Evolutionary conservation across 177 flowering plant genomes (phyloP).

Genomic region (Vitis hybrid): DNA sequence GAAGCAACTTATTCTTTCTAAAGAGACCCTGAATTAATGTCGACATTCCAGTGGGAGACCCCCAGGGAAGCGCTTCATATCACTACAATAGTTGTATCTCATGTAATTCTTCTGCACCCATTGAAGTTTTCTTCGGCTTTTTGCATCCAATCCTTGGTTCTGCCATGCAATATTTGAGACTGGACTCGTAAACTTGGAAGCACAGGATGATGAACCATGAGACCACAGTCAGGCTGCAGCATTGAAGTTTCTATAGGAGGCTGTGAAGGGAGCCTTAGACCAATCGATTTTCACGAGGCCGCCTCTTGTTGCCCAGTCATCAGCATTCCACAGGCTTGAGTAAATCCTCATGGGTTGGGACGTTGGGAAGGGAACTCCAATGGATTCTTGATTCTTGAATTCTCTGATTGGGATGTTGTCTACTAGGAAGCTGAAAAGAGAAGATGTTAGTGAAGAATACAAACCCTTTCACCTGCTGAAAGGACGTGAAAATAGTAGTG

Average conservation of each 20-base stretch:
- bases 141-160: slow-evolving; percentile 2
- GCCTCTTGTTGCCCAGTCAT: slow-evolving; percentile 12
- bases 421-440: not conserved
- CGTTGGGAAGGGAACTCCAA: slow-evolving; percentile 7
- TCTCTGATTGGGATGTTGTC: not conserved
- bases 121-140: slow-evolving; percentile 1
- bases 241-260: slow-evolving; percentile 14
- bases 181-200: not conserved
- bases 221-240: slow-evolving; percentile 10
- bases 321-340: slow-evolving; percentile 9
- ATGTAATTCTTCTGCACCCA: slow-evolving; percentile 8
- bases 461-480: too few species aligned
- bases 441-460: not conserved
- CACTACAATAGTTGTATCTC: slow-evolving; percentile 11
- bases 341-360: slow-evolving; percentile 11
- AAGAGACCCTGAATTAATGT: too few species aligned
- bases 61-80: slow-evolving; percentile 3
- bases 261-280: slow-evolving; percentile 17
- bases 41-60: slow-evolving; percentile 4
- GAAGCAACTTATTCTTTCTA: too few species aligned
- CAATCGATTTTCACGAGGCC: slow-evolving; percentile 13
- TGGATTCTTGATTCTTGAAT: not conserved
- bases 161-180: not conserved
- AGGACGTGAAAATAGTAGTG: too few species aligned
- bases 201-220: not conserved